Percentiles rank a stretch among this genome's conserved stretches.
Evolutionary conservation across 805 yeast genomes (phyloP).

Genomic region (Nakazawaea wickerhamii): DNA sequence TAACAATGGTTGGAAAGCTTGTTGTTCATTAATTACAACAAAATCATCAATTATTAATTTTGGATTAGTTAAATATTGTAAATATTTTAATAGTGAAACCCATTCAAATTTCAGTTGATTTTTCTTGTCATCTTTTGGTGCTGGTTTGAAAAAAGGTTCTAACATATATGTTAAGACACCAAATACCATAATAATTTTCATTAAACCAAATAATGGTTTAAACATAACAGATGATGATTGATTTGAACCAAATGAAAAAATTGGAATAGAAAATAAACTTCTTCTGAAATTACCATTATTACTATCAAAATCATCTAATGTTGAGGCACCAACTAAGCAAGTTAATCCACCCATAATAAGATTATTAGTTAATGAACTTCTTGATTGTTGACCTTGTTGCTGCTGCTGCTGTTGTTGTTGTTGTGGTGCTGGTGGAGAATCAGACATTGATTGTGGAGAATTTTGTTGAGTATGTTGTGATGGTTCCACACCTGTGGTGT

Average conservation of each 20-base stretch:
- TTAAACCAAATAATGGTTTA: constrained; percentile 23
- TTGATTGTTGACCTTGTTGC: constrained; percentile 13
- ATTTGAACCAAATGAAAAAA: constrained; percentile 21
- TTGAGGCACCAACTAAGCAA: constrained; percentile 56
- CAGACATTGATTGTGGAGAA: constrained; percentile 15
- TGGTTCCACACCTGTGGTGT: not conserved
- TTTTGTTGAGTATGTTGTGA: constrained; percentile 16
- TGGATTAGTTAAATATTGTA: constrained; percentile 5
- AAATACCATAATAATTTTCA: constrained; percentile 21
- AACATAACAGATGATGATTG: constrained; percentile 18
- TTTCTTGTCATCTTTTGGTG: constrained; percentile 1
- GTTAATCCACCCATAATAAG: constrained; percentile 60
- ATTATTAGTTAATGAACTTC: constrained; percentile 34
- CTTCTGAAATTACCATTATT: constrained; percentile 17
- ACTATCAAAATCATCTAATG: constrained; percentile 45
- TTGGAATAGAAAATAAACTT: constrained; percentile 26
- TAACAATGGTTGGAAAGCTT: constrained; percentile 9
- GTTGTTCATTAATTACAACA: not conserved
- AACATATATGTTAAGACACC: constrained; percentile 14
- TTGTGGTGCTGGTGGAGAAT: too few relatives aligned
- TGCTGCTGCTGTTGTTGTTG: too few relatives aligned
- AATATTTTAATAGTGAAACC: not conserved
- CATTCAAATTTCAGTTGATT: constrained; percentile 3
- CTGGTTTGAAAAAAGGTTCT: constrained; percentile 7
- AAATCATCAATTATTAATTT: constrained; percentile 2